These are phyloP conservation scores for Rhynchospora breviuscula DNA, from an alignment of 176 grass and related monocot genomes.

Conservation along the genomic window DNA sequence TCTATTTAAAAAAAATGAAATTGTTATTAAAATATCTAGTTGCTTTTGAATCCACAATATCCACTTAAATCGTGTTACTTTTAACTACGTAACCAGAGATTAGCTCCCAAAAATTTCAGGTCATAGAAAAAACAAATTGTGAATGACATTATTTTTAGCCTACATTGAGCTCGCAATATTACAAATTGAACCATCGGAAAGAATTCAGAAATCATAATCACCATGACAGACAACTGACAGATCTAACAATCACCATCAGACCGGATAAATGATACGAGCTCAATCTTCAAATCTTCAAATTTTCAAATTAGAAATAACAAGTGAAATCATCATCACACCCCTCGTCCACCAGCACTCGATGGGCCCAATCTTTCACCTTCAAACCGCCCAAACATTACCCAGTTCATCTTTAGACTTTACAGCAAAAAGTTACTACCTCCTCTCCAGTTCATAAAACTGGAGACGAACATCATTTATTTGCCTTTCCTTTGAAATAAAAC, in stretches of 20 bases:
- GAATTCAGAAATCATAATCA: neutral
- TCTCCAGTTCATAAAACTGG: neutral
- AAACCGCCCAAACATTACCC: slow-evolving; percentile 21
- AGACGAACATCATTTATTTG: neutral
- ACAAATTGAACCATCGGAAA: neutral
- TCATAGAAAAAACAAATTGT: too few relatives aligned
- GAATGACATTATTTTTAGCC: too few relatives aligned
- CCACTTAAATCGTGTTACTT: too few relatives aligned
- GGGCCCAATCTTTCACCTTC: slow-evolving; percentile 21
- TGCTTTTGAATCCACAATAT: too few relatives aligned
- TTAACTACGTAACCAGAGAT: too few relatives aligned
- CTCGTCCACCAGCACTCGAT: slow-evolving; percentile 9
- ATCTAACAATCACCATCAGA: neutral
- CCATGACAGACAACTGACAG: neutral
- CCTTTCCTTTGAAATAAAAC: neutral
- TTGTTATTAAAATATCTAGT: too few relatives aligned
- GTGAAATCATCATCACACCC: slow-evolving; percentile 9
- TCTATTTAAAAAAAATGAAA: too few relatives aligned
- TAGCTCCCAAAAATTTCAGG: too few relatives aligned
- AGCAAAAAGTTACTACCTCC: neutral
- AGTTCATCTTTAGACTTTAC: slow-evolving; percentile 25
- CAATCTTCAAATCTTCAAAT: slow-evolving; percentile 6
- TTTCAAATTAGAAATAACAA: slow-evolving; percentile 4
- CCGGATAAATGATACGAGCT: neutral
- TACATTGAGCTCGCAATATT: neutral